These are phyloP conservation scores for Adansonia digitata DNA, from an alignment of 345 rosid genomes.

Conservation along the genomic window DNA sequence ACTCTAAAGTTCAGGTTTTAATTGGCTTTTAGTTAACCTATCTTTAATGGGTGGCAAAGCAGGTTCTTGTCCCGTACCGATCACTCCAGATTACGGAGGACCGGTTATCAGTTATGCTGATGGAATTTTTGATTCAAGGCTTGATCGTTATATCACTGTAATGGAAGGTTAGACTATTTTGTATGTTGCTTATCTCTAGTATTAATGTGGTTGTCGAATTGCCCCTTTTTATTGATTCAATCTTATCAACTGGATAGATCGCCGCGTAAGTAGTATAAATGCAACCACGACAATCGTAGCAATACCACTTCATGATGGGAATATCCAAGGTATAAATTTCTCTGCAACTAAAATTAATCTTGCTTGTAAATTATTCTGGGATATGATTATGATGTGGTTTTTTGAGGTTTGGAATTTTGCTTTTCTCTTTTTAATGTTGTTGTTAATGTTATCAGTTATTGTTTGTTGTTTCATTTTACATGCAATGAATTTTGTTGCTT, in stretches of 20 bases:
- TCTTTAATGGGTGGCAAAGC: constrained; percentile 10
- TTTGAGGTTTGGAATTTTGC: neutral
- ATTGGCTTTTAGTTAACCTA: neutral
- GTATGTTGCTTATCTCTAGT: neutral
- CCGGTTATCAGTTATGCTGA: constrained; percentile 72
- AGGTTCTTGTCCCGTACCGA: constrained; percentile 58
- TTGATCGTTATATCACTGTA: constrained; percentile 62
- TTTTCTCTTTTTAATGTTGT: neutral
- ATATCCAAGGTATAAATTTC: constrained; percentile 46
- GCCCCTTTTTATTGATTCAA: neutral
- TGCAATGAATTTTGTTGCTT: constrained; percentile 6
- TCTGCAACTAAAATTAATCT: neutral
- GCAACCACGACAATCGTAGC: constrained; percentile 57
- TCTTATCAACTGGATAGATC: constrained; percentile 42
- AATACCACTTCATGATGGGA: constrained; percentile 37
- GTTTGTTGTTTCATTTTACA: neutral
- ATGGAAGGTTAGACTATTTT: constrained; percentile 61
- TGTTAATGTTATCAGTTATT: neutral
- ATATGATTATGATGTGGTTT: neutral
- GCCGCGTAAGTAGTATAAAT: constrained; percentile 48
- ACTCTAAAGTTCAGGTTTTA: neutral
- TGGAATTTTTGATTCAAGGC: constrained; percentile 70
- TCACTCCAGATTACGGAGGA: constrained; percentile 78
- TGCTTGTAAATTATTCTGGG: neutral
- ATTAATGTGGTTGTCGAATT: neutral